Base-by-base conservation (phyloP, 75 land plant genomes). In the Pinus albicaulis region DNA sequence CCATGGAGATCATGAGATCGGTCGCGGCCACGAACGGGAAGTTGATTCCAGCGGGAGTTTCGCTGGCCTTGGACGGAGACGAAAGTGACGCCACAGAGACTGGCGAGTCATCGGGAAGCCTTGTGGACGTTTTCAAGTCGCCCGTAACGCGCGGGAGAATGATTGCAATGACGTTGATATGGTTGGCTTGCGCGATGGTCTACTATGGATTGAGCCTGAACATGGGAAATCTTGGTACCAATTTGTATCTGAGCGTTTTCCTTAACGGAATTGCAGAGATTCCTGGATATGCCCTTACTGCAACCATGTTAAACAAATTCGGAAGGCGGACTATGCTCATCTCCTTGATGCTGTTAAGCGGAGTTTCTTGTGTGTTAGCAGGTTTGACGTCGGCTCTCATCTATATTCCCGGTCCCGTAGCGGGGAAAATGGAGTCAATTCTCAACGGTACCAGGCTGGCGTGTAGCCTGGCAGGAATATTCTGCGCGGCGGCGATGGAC, bases 401-500 rank as follows among this genome's bases (percentile, higher is more conserved):
- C 12, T 20, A 65, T 41, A 65, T 12, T 16, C 68, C 34, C 68
- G 17, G 38, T 16, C 1, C 31, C 2, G 69, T 13, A 1, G 69
- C 24, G 31, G 1, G n/a, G 57, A 25, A 34, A 55, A 25, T 1
- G 0, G 2, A 31, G 69, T 41, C 20, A 36, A 5, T 65, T 65
- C 7, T 80, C 80, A 87, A 59, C 55, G 66, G 3, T 15, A 73
- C 60, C 31, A 55, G 86, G 62, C 84, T 89, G 85, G 78, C 79
- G 11, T 95, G 94, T 74, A 90, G 96, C 15, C 68, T 92, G 36
- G 19, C 93, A 72, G 96, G 94, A 1, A 91, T 95, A 17, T 95
- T 95, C 63, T 94, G 92, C 14, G 89, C 91, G 92, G 93, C 98
- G 0, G 98, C 89, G 12, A 88, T 91, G 7, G 93, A 91, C 73